phyloP scores from a whole-genome alignment of 2,329 filamentous ascomycete species.

The Thyridium curvatum region DNA sequence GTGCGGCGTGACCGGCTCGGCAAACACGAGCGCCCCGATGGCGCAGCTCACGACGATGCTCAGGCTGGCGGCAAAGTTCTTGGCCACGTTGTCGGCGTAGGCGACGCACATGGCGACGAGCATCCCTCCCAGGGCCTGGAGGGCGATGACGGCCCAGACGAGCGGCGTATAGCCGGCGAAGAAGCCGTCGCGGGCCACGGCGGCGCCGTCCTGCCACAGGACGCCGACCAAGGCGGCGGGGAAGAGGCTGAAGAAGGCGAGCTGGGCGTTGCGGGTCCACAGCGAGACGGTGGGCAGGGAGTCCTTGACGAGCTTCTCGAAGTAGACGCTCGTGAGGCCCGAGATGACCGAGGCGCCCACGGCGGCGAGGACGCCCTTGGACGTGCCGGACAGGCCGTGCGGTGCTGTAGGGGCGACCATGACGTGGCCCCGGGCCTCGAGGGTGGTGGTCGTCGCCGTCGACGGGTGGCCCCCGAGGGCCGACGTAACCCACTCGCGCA shows the following conservation, averaged over 20 bases:
- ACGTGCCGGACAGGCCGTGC: conserved; percentile 4
- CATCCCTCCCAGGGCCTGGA: conserved; percentile 15
- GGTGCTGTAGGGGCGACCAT: conserved; percentile 20
- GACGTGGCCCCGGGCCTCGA: conserved; percentile 23
- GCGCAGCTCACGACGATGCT: conserved; percentile 16
- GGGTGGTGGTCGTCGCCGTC: neutral
- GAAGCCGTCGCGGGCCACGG: conserved; percentile 12
- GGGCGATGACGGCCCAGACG: conserved; percentile 14
- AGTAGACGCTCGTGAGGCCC: conserved; percentile 18
- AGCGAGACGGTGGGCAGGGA: conserved; percentile 10
- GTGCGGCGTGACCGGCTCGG: conserved; percentile 8
- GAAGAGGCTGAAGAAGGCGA: conserved; percentile 17
- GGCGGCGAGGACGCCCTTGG: conserved; percentile 15
- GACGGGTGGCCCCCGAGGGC: conserved; percentile 7
- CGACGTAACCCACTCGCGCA: conserved; percentile 8
- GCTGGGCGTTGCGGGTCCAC: conserved; percentile 16
- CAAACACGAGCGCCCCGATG: conserved; percentile 8
- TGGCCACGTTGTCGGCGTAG: conserved; percentile 15
- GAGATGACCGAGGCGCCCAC: conserved; percentile 15
- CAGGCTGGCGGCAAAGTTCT: conserved; percentile 16
- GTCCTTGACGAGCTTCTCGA: conserved; percentile 18
- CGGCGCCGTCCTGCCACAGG: conserved; percentile 13
- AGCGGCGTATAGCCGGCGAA: conserved; percentile 14
- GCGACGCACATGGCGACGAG: conserved; percentile 14
- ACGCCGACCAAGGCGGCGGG: conserved; percentile 16